Evolutionary conservation across 2,329 filamentous ascomycete species (phyloP).

Genomic region (Nemania diffusa): DNA sequence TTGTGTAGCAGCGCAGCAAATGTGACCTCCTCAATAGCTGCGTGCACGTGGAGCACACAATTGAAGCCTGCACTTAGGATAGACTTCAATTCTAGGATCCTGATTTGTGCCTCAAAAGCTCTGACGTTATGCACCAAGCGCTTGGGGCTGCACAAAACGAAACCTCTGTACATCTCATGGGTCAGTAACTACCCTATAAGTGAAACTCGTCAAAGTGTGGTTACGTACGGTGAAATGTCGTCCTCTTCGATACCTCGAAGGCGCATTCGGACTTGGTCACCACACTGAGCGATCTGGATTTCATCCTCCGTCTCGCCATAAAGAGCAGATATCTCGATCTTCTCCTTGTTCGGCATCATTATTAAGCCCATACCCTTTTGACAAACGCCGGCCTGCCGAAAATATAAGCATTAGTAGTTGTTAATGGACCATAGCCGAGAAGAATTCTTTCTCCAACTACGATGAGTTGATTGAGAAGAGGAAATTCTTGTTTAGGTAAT

Average conservation of each 20-base stretch:
- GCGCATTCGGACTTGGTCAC: conserved; percentile 93
- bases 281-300: conserved; percentile 81
- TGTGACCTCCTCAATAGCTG: conserved; percentile 96
- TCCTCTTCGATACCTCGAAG: conserved; percentile 97
- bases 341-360: conserved; percentile 95
- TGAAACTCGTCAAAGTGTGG: neutral
- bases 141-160: conserved; percentile 95
- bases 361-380: conserved; percentile 84
- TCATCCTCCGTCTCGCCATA: conserved; percentile 98
- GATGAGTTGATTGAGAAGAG: neutral
- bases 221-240: conserved; percentile 77
- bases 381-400: conserved; percentile 75
- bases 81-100: conserved; percentile 91
- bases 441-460: neutral
- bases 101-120: conserved; percentile 95
- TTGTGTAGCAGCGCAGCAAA: conserved; percentile 90
- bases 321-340: conserved; percentile 81
- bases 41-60: conserved; percentile 96
- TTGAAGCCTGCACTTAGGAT: conserved; percentile 97
- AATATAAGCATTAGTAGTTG: conserved; percentile 13
- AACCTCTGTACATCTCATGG: conserved; percentile 63
- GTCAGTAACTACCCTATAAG: conserved; percentile 18
- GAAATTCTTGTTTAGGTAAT: neutral
- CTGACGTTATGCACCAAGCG: conserved; percentile 90
- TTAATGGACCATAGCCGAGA: neutral